phyloP scores from a whole-genome alignment of 2,329 filamentous ascomycete species.

The Trichoderma aggressivum region DNA sequence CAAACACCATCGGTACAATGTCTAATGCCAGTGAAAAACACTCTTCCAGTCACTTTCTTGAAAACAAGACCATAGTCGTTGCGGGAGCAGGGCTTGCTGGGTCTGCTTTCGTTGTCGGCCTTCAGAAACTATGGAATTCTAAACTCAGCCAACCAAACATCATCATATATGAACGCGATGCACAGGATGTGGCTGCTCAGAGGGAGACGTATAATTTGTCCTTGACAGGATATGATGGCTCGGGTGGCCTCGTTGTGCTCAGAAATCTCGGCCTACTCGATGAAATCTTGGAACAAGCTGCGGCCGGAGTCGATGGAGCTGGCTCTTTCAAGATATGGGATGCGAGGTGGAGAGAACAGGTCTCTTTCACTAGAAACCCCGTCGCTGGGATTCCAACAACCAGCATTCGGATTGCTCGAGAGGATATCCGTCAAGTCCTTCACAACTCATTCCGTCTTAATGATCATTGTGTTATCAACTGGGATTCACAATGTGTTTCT shows the following conservation, averaged over 20 bases:
- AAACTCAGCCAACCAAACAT: conserved; percentile 29
- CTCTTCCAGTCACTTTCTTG: conserved; percentile 29
- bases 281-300: conserved; percentile 25
- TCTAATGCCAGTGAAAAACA: neutral
- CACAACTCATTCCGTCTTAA: conserved; percentile 26
- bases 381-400: conserved; percentile 34
- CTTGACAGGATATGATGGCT: conserved; percentile 29
- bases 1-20: neutral
- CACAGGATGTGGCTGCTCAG: conserved; percentile 23
- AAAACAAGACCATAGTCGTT: conserved; percentile 37
- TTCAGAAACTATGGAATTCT: conserved; percentile 35
- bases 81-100: conserved; percentile 40
- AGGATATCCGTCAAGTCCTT: conserved; percentile 35
- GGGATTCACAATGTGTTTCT: conserved; percentile 30
- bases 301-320: conserved; percentile 24
- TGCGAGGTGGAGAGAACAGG: conserved; percentile 33
- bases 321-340: conserved; percentile 43
- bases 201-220: conserved; percentile 35
- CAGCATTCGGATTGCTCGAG: conserved; percentile 37
- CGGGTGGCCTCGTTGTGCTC: conserved; percentile 33
- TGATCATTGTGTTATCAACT: conserved; percentile 25
- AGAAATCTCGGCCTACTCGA: conserved; percentile 35
- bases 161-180: conserved; percentile 38
- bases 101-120: conserved; percentile 36
- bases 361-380: conserved; percentile 32